Evolutionary conservation across 2,329 filamentous ascomycete species (phyloP), one percentile per base, ranked within the genome.

Genomic region (Ophiosphaerella narmari): DNA sequence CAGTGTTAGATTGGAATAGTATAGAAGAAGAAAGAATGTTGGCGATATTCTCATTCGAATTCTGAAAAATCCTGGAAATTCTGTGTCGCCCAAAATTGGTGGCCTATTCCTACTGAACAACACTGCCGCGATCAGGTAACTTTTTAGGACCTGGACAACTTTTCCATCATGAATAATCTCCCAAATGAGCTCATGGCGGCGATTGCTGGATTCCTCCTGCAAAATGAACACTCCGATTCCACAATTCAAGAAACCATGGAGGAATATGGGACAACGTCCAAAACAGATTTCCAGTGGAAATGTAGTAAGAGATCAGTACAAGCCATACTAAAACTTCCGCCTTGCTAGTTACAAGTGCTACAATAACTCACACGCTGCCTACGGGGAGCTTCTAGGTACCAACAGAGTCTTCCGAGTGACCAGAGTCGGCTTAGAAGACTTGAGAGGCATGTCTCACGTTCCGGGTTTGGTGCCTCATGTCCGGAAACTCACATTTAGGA

Each of bases 261-360:
- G n/a, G 39, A 29, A 16, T 34, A 41, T 38, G 37, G 32, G 14
- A 34, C 35, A 13, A 12, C 9, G 6, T 7, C 8, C 12, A 26
- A 21, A 16, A 14, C 13, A 21, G 38, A 37, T 29, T 31, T 37
- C 13, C 48, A 41, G 42, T 16, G 44, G 21, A 34, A 12, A 5
- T 39, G 41, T 33, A 42, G 37, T 33, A 7, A 16, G 9, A 24
- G 5, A 5, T 48, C 50, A 7, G 23, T 38, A 11, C 21, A 36
- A 9, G 36, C 49, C 14, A 42, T 46, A 6, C 43, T 40, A n/a
- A 48, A 48, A 35, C 42, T 34, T 46, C 42, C 45, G 50, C 7
- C 42, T 48, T 3, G n/a, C 24, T n/a, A 34, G 36, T 34, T 45
- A 26, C 9, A 34, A 13, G n/a, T 21, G 24, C 5, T 38, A 43